phyloP scores from a whole-genome alignment of 495 filamentous ascomycete genomes.

The Penicillium herquei region DNA sequence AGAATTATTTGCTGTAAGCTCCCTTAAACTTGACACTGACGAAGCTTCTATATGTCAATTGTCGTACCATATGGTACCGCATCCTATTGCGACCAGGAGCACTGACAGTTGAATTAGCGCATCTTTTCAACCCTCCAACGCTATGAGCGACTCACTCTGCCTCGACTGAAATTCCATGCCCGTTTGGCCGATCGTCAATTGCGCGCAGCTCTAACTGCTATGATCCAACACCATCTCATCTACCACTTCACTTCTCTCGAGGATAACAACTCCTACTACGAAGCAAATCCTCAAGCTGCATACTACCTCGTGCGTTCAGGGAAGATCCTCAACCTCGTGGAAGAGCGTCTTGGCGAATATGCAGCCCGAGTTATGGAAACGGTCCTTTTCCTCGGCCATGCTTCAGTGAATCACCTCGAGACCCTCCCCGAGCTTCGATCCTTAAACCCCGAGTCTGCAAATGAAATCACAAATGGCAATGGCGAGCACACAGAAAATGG shows the following conservation, averaged over 20 bases:
- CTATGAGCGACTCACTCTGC: constrained; percentile 71
- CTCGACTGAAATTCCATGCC: constrained; percentile 64
- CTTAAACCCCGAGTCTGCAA: constrained; percentile 8
- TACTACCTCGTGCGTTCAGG: constrained; percentile 79
- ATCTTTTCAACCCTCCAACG: constrained; percentile 78
- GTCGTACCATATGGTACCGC: too few species aligned
- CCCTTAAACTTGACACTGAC: not conserved
- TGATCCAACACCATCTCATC: constrained; percentile 85
- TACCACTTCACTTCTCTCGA: constrained; percentile 67
- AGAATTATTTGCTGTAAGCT: constrained; percentile 82
- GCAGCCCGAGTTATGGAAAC: constrained; percentile 71
- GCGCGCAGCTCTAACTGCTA: constrained; percentile 73
- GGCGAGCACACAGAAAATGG: too few species aligned
- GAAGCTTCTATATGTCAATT: not conserved
- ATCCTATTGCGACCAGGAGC: too few species aligned
- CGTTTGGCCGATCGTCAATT: constrained; percentile 65
- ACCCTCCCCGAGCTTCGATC: constrained; percentile 36
- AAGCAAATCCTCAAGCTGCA: constrained; percentile 68
- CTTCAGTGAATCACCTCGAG: constrained; percentile 66
- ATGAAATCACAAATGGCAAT: constrained; percentile 37
- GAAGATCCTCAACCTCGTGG: constrained; percentile 74
- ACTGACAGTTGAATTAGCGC: constrained; percentile 42
- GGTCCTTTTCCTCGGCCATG: constrained; percentile 75
- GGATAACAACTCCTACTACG: constrained; percentile 68
- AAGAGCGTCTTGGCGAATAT: constrained; percentile 64